These are phyloP conservation scores for Metschnikowia noctiluminum DNA, from an alignment of 805 yeast genomes.

Conservation along the genomic window DNA sequence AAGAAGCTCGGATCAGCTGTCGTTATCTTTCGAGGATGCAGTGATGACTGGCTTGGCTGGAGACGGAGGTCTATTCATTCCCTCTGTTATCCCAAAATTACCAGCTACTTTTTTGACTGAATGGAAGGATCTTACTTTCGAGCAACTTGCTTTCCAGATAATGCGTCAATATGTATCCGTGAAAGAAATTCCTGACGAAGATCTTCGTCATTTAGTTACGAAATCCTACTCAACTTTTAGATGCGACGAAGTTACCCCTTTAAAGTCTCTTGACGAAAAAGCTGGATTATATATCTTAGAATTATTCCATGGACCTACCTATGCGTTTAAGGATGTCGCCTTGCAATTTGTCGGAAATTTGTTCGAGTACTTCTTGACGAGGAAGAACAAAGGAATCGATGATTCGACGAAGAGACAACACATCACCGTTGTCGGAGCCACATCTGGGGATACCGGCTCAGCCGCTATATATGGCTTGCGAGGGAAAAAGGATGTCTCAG, in stretches of 20 bases:
- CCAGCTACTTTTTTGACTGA: slow-evolving; percentile 50
- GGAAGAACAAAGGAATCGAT: slow-evolving; percentile 58
- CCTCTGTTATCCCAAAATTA: slow-evolving; percentile 73
- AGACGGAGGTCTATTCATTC: slow-evolving; percentile 95
- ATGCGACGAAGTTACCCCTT: slow-evolving; percentile 83
- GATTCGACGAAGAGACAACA: slow-evolving; percentile 61
- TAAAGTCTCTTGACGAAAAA: slow-evolving; percentile 56
- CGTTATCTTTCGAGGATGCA: slow-evolving; percentile 72
- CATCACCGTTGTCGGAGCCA: slow-evolving; percentile 97
- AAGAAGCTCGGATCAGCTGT: slow-evolving; percentile 53
- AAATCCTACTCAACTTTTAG: slow-evolving; percentile 91
- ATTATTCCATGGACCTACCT: slow-evolving; percentile 98
- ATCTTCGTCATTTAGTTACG: slow-evolving; percentile 57
- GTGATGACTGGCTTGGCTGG: slow-evolving; percentile 89
- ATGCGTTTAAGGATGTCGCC: slow-evolving; percentile 98
- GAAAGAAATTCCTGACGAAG: slow-evolving; percentile 70
- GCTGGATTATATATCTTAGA: slow-evolving; percentile 75
- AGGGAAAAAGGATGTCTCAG: slow-evolving; percentile 96
- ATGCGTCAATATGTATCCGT: slow-evolving; percentile 72
- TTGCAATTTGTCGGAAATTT: slow-evolving; percentile 96
- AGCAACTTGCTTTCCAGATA: slow-evolving; percentile 83
- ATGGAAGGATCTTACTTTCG: slow-evolving; percentile 77
- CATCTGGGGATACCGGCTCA: slow-evolving; percentile 98
- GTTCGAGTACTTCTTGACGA: slow-evolving; percentile 84
- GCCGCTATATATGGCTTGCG: slow-evolving; percentile 98